Percentiles rank a stretch among this genome's conserved stretches.
Conservation (phyloP, 2,329 filamentous ascomycete genomes). For the Golovinomyces cichoracearum region DNA sequence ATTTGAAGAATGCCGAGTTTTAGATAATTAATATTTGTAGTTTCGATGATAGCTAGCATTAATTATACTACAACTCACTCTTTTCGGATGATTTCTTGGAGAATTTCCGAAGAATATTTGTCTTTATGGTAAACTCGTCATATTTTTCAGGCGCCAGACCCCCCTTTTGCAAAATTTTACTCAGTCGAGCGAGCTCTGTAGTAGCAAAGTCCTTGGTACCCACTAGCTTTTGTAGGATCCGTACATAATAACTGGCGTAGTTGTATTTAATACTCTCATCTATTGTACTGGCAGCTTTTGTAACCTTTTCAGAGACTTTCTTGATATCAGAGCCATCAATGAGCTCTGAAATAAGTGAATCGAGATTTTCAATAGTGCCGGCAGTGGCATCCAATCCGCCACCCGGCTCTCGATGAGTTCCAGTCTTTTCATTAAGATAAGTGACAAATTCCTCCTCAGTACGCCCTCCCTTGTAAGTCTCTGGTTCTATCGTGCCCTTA, state of each 20-base stretch:
- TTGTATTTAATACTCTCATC: slow-evolving; percentile 38
- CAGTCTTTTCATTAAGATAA: slow-evolving; percentile 72
- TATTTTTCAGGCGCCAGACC: slow-evolving; percentile 63
- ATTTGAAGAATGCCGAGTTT: no score
- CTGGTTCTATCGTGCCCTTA: slow-evolving; percentile 47
- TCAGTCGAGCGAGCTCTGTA: slow-evolving; percentile 65
- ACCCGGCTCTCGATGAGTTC: slow-evolving; percentile 59
- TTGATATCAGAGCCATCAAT: slow-evolving; percentile 30
- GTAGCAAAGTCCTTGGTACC: slow-evolving; percentile 51
- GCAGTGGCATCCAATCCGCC: slow-evolving; percentile 55
- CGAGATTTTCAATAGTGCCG: slow-evolving; percentile 58
- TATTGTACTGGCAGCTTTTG: slow-evolving; percentile 40
- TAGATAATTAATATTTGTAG: no score
- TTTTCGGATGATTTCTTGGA: slow-evolving; percentile 27
- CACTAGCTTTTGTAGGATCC: slow-evolving; percentile 63
- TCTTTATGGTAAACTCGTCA: slow-evolving; percentile 64
- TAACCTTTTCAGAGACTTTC: slow-evolving; percentile 42
- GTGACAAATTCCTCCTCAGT: slow-evolving; percentile 48
- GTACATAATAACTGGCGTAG: slow-evolving; percentile 84
- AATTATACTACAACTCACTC: slow-evolving; percentile 1
- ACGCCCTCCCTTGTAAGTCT: slow-evolving; percentile 51
- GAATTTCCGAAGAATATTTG: slow-evolving; percentile 70
- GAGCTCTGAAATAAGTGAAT: slow-evolving; percentile 51
- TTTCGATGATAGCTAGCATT: no score
- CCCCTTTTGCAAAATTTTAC: slow-evolving; percentile 62